phyloP scores from a whole-genome alignment of 148 eudicot species.

The Rhododendron mucronatum region DNA sequence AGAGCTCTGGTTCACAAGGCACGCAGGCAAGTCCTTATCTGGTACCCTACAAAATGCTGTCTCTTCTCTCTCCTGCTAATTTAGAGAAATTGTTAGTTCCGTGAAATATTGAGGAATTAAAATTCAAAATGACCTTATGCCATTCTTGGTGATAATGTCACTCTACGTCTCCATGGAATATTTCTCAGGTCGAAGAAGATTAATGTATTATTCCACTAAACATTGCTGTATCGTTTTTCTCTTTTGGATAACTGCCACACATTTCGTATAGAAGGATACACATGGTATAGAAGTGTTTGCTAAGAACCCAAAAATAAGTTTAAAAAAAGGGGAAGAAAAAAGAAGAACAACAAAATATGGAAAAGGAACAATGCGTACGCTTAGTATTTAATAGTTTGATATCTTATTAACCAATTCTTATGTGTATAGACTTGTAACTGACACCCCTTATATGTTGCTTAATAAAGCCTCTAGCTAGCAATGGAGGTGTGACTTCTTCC shows the following conservation, averaged over 20 bases:
- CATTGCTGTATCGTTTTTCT: neutral
- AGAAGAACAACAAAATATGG: neutral
- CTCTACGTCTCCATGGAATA: neutral
- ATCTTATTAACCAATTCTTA: neutral
- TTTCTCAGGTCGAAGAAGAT: neutral
- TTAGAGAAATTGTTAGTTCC: neutral
- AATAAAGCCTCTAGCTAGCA: constrained; percentile 37
- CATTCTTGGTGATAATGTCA: neutral
- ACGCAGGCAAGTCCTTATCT: constrained; percentile 39
- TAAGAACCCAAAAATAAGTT: neutral
- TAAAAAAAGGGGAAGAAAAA: neutral
- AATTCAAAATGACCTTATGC: neutral
- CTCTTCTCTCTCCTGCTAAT: neutral
- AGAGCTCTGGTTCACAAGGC: constrained; percentile 37
- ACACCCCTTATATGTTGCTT: constrained; percentile 11
- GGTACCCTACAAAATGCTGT: neutral
- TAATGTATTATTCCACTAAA: neutral
- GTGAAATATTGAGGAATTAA: neutral
- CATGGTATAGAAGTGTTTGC: neutral
- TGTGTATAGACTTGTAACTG: constrained; percentile 1
- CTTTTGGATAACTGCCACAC: neutral
- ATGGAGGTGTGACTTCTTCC: constrained; percentile 29
- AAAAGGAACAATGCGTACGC: neutral
- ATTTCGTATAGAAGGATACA: neutral
- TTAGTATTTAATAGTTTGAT: neutral